Evolutionary conservation across 2,329 filamentous ascomycete genomes (phyloP).

Genomic region (Alternaria brassicicola): DNA sequence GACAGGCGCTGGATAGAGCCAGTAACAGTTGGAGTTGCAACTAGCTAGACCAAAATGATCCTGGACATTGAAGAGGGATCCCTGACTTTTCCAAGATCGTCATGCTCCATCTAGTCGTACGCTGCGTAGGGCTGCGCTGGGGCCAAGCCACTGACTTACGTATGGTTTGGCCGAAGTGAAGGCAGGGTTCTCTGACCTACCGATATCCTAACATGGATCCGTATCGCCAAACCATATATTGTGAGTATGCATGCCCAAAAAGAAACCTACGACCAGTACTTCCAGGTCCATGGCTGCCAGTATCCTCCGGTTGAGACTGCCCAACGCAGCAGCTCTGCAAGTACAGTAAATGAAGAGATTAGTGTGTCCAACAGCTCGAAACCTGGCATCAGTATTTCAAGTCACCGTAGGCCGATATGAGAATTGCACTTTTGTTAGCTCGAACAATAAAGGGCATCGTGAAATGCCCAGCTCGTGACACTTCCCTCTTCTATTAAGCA

Average conservation of each 20-base stretch:
- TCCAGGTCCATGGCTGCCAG: neutral
- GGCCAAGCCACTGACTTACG: neutral
- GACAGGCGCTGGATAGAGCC: neutral
- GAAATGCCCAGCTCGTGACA: too few species aligned
- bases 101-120: neutral
- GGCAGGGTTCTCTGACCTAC: neutral
- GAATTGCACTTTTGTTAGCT: too few species aligned
- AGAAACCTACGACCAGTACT: neutral
- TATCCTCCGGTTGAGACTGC: neutral
- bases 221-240: neutral
- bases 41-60: neutral
- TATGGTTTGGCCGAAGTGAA: constrained; percentile 13
- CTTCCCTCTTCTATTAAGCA: neutral
- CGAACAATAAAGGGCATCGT: neutral
- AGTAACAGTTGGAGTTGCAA: neutral
- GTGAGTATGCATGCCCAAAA: neutral
- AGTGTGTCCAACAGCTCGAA: too few species aligned
- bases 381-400: too few species aligned
- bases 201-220: neutral
- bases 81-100: neutral
- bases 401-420: too few species aligned
- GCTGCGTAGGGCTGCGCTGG: neutral
- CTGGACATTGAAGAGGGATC: neutral
- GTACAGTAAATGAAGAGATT: neutral
- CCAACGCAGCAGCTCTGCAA: neutral